phyloP scores from a whole-genome alignment of 2,329 filamentous ascomycete genomes.

The Elsinoe arachidis region DNA sequence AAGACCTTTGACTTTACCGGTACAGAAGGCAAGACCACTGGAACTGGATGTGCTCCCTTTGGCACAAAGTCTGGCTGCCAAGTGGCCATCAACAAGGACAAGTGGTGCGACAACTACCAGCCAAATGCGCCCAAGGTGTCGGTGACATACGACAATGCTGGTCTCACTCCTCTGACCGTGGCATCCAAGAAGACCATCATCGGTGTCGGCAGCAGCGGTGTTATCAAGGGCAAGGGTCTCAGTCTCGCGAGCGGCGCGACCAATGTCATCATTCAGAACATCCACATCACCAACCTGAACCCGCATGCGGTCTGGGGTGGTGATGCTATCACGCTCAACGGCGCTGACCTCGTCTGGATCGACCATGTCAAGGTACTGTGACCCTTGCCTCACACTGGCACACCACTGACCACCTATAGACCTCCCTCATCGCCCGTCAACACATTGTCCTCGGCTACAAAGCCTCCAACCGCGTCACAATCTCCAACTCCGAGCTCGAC shows the following conservation, averaged over 20 bases:
- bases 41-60: conserved; percentile 49
- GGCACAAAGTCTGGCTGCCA: conserved; percentile 47
- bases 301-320: conserved; percentile 28
- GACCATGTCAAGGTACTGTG: conserved; percentile 20
- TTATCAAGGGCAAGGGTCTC: conserved; percentile 34
- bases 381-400: neutral
- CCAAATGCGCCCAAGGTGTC: conserved; percentile 18
- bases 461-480: conserved; percentile 47
- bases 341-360: conserved; percentile 25
- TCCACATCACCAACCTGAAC: conserved; percentile 28
- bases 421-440: conserved; percentile 51
- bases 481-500: conserved; percentile 54
- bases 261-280: conserved; percentile 32
- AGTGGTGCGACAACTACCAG: conserved; percentile 40
- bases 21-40: conserved; percentile 44
- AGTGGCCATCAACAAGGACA: conserved; percentile 51
- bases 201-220: conserved; percentile 28
- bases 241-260: conserved; percentile 24
- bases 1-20: conserved; percentile 47
- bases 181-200: conserved; percentile 33
- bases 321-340: conserved; percentile 25
- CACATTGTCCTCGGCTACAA: conserved; percentile 51
- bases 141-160: conserved; percentile 42
- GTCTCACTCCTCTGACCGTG: conserved; percentile 35
- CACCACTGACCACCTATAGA: conserved; percentile 26